Conservation (phyloP, 257 asterid genomes). For the Solanum stenotomum region DNA sequence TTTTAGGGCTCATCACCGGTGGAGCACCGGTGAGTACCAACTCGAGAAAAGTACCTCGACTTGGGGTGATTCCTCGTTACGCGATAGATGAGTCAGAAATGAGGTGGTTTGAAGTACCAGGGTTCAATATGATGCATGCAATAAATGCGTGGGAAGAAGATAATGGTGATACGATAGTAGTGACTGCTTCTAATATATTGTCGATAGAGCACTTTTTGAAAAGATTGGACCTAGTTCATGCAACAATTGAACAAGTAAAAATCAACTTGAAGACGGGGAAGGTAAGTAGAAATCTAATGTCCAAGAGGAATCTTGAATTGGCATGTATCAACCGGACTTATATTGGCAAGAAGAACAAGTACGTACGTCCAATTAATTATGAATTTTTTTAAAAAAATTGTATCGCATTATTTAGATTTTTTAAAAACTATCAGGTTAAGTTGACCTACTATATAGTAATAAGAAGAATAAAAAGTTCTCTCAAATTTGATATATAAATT, state of each 20-base stretch:
- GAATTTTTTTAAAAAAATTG: no score
- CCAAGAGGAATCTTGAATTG: conserved; percentile 56
- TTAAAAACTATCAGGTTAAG: background rate
- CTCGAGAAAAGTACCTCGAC: no score
- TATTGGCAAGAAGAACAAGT: conserved; percentile 42
- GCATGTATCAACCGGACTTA: conserved; percentile 47
- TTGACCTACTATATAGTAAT: no score
- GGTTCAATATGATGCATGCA: conserved; percentile 25
- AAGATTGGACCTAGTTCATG: conserved; percentile 48
- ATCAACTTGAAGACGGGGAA: conserved; percentile 35
- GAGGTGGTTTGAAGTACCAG: no score
- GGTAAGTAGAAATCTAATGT: conserved; percentile 37
- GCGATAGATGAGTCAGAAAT: no score
- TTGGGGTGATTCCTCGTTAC: no score
- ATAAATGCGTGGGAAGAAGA: conserved; percentile 76
- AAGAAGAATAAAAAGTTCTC: no score
- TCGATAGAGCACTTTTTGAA: conserved; percentile 12
- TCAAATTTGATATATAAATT: background rate
- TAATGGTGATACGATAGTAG: conserved; percentile 39
- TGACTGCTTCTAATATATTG: conserved; percentile 54
- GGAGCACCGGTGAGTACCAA: no score
- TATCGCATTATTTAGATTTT: no score
- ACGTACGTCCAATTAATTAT: conserved; percentile 5
- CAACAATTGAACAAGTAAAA: conserved; percentile 45
- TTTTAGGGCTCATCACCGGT: no score